Evolutionary conservation across 257 asterid species (phyloP).

Genomic region (Fraxinus cuspidata): DNA sequence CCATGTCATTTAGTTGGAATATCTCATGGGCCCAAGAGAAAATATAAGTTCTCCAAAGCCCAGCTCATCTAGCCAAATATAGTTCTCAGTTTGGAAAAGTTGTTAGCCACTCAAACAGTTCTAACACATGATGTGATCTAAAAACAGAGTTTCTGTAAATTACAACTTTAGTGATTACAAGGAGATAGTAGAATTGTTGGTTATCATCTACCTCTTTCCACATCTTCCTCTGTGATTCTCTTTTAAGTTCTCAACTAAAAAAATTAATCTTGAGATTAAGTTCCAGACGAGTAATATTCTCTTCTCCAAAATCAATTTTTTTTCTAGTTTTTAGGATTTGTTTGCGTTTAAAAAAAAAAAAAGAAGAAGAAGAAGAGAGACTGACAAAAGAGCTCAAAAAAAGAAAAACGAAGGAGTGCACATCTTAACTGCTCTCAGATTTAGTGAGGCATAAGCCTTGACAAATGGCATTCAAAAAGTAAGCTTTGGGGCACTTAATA

Average conservation of each 20-base stretch:
- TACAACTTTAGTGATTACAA: neutral
- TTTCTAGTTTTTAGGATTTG: neutral
- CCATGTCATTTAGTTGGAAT: neutral
- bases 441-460: neutral
- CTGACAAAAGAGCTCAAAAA: neutral
- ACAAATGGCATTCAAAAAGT: neutral
- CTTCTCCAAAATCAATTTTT: neutral
- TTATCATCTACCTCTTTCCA: neutral
- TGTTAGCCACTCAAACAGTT: neutral
- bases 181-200: neutral
- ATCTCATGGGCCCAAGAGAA: neutral
- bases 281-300: neutral
- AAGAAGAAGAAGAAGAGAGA: neutral
- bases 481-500: neutral
- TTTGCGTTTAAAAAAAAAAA: neutral
- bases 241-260: neutral
- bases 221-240: neutral
- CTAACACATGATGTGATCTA: neutral
- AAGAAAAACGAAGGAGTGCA: neutral
- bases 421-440: neutral
- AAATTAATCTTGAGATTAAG: neutral
- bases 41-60: neutral
- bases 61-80: constrained; percentile 1
- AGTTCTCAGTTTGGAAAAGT: neutral
- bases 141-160: neutral